Conservation (phyloP, 805 yeast genomes). For the Citeromyces matritensis region DNA sequence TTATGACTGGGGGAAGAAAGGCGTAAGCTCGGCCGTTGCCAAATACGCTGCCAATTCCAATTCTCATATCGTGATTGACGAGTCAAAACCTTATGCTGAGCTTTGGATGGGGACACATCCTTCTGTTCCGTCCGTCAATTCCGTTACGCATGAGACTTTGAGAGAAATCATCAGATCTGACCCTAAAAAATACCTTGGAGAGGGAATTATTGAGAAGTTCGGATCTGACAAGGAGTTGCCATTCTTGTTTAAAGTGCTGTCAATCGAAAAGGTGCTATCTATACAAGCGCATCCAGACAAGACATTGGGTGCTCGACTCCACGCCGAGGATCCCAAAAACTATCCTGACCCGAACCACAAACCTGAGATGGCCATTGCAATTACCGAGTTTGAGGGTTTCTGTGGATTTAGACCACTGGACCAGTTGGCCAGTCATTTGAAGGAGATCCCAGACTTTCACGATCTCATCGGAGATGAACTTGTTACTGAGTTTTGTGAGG, state of each 20-base stretch:
- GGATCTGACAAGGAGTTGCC: constrained; percentile 66
- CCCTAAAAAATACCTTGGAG: constrained; percentile 48
- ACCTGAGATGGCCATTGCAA: constrained; percentile 99
- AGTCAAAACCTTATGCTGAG: constrained; percentile 83
- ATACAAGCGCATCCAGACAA: constrained; percentile 99
- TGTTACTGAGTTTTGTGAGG: constrained; percentile 34
- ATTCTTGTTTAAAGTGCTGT: constrained; percentile 83
- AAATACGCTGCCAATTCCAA: constrained; percentile 65
- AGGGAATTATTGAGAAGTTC: constrained; percentile 44
- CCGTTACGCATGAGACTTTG: constrained; percentile 39
- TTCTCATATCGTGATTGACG: constrained; percentile 39
- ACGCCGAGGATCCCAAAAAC: constrained; percentile 73
- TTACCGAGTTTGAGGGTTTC: constrained; percentile 92
- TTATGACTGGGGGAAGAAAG: constrained; percentile 39
- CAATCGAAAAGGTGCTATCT: constrained; percentile 82
- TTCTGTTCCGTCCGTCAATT: constrained; percentile 63
- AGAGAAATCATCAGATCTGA: constrained; percentile 48
- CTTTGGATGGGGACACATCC: constrained; percentile 99
- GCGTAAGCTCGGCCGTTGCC: constrained; percentile 79
- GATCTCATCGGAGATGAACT: constrained; percentile 52
- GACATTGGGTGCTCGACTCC: constrained; percentile 60
- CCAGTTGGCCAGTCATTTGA: constrained; percentile 55
- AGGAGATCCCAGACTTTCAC: constrained; percentile 62
- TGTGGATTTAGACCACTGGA: constrained; percentile 92
- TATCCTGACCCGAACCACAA: constrained; percentile 98